Conservation (phyloP, 2,329 filamentous ascomycete genomes). For the Penicillium sclerotiorum region DNA sequence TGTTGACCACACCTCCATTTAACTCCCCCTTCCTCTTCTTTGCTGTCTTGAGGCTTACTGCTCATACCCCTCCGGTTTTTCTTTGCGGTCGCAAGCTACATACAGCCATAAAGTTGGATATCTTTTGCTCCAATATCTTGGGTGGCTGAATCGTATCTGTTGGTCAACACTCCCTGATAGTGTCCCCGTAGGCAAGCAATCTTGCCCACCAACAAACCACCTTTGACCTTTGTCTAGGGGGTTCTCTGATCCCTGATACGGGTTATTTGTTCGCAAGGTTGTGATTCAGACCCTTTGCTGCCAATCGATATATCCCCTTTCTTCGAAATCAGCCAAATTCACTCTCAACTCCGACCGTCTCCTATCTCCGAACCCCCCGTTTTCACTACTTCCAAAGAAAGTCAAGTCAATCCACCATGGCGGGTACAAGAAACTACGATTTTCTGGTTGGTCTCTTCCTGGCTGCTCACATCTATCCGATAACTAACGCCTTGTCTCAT, state of each 20-base stretch:
- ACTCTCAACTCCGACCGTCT: conserved; percentile 7
- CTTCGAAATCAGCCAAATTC: background rate
- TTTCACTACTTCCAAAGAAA: conserved; percentile 8
- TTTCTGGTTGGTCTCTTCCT: conserved; percentile 70
- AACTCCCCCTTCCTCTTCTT: background rate
- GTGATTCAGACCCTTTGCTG: too few species aligned
- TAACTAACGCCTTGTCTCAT: conserved; percentile 13
- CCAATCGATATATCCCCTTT: background rate
- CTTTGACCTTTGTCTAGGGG: too few species aligned
- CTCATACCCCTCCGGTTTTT: background rate
- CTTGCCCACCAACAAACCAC: conserved; percentile 3
- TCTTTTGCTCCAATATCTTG: too few species aligned
- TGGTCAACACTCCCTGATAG: too few species aligned
- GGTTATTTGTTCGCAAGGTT: too few species aligned
- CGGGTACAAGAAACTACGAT: conserved; percentile 97
- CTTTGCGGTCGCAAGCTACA: background rate
- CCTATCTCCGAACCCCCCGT: conserved; percentile 17
- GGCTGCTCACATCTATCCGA: background rate
- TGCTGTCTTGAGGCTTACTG: background rate
- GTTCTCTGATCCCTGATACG: background rate
- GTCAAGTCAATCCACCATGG: conserved; percentile 62
- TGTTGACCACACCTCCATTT: conserved; percentile 18
- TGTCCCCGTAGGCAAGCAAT: conserved; percentile 14
- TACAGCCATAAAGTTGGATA: too few species aligned
- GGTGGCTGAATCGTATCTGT: too few species aligned